A percentile compares a stretch with the other conserved stretches of the same genome.
phyloP scores from a whole-genome alignment of 495 filamentous ascomycete genomes.

The Penicillium cosmopolitanum region DNA sequence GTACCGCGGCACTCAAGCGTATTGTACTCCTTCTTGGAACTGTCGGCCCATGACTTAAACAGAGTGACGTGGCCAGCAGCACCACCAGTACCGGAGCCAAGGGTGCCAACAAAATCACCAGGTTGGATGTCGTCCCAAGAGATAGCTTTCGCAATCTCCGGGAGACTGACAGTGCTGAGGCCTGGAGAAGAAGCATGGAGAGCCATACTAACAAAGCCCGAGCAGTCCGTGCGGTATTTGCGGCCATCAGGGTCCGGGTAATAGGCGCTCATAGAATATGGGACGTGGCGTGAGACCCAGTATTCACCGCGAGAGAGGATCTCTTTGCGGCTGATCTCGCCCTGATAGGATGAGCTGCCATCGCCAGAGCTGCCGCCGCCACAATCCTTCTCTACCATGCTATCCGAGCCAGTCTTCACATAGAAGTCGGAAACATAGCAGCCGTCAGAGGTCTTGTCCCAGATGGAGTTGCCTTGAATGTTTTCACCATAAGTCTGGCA shows the following conservation, averaged over 20 bases:
- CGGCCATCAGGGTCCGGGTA: constrained; percentile 19
- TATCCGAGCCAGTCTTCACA: constrained; percentile 19
- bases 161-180: constrained; percentile 19
- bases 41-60: constrained; percentile 21
- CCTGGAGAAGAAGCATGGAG: constrained; percentile 16
- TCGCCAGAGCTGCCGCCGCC: constrained; percentile 16
- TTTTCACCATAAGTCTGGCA: constrained; percentile 21
- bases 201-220: constrained; percentile 23
- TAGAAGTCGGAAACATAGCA: constrained; percentile 23
- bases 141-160: constrained; percentile 16
- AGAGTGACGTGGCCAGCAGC: constrained; percentile 22
- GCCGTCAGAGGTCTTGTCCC: constrained; percentile 23
- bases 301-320: constrained; percentile 18
- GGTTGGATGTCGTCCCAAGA: constrained; percentile 17
- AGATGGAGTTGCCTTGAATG: constrained; percentile 16
- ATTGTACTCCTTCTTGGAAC: constrained; percentile 23
- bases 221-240: constrained; percentile 22
- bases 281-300: constrained; percentile 20
- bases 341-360: constrained; percentile 19
- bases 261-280: constrained; percentile 20
- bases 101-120: constrained; percentile 20
- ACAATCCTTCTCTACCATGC: constrained; percentile 20
- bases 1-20: constrained; percentile 22
- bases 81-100: constrained; percentile 20
- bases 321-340: constrained; percentile 23